Evolutionary conservation across 2,329 filamentous ascomycete genomes (phyloP).

Genomic region (Ceratocystis eucalypticola): DNA sequence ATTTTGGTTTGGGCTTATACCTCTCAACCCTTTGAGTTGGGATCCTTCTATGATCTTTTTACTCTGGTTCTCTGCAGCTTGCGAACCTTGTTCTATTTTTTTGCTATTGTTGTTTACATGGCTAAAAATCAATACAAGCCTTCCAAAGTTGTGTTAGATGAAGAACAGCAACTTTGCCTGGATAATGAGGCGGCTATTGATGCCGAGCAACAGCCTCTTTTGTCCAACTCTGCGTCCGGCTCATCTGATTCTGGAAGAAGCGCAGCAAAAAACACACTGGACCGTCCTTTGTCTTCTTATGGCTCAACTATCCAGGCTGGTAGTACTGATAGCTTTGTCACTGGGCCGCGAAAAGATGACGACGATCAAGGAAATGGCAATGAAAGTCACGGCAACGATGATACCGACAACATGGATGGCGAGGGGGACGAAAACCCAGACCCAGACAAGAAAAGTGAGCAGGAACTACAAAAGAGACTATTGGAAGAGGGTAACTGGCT

Average conservation of each 20-base stretch:
- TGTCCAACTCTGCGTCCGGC: not conserved
- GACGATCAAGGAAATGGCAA: not conserved
- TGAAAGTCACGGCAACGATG: not conserved
- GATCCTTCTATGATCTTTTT: conserved; percentile 5
- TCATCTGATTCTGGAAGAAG: not conserved
- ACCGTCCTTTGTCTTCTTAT: conserved; percentile 6
- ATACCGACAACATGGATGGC: conserved; percentile 25
- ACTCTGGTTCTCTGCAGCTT: not conserved
- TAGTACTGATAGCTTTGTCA: conserved; percentile 13
- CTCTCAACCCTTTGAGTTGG: not conserved
- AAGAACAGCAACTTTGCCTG: conserved; percentile 47
- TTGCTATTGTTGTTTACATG: conserved; percentile 2
- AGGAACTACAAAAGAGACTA: conserved; percentile 51
- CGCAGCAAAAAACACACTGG: not conserved
- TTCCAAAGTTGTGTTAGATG: conserved; percentile 29
- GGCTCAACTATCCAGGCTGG: conserved; percentile 11
- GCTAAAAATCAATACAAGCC: not conserved
- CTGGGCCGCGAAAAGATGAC: conserved; percentile 6
- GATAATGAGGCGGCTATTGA: conserved; percentile 21
- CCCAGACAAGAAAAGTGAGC: conserved; percentile 36
- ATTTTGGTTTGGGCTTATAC: conserved; percentile 23
- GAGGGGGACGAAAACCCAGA: conserved; percentile 33
- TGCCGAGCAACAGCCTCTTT: not conserved
- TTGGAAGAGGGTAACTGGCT: conserved; percentile 64
- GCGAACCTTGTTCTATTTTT: conserved; percentile 10